Evolutionary conservation across 208 protist species (phyloP).

Genomic region (Leishmania tarentolae): DNA sequence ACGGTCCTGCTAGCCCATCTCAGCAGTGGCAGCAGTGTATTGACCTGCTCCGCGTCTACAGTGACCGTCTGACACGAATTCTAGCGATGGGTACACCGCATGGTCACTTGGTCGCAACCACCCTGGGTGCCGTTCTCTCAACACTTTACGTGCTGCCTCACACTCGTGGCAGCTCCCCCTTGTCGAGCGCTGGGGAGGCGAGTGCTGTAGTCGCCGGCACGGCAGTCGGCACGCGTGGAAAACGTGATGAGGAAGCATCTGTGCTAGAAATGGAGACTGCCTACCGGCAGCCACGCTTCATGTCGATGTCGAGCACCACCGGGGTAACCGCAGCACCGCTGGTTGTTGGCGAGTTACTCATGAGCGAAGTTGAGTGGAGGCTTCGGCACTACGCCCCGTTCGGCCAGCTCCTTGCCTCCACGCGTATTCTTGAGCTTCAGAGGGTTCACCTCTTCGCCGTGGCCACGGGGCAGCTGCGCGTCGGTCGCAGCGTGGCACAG

Average conservation of each 20-base stretch:
- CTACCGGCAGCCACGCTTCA: constrained; percentile 10
- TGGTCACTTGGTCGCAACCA: constrained; percentile 47
- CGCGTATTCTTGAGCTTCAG: constrained; percentile 41
- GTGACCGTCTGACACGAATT: constrained; percentile 37
- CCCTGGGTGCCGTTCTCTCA: constrained; percentile 50
- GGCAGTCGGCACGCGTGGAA: not conserved
- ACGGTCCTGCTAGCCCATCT: not conserved
- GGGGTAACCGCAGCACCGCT: not conserved
- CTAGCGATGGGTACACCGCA: constrained; percentile 55
- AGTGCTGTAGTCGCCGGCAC: not conserved
- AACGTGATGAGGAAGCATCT: constrained; percentile 28
- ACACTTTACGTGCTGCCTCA: constrained; percentile 53
- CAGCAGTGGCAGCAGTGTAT: constrained; percentile 15
- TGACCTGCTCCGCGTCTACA: constrained; percentile 30
- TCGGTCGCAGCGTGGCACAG: constrained; percentile 50
- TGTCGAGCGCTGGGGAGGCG: not conserved
- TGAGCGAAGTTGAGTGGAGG: constrained; percentile 54
- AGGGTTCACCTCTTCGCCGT: constrained; percentile 64
- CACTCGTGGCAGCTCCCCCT: constrained; percentile 12
- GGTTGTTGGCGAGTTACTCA: constrained; percentile 1
- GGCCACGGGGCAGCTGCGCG: constrained; percentile 48
- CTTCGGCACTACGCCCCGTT: constrained; percentile 60
- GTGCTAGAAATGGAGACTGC: constrained; percentile 21
- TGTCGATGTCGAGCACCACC: not conserved
- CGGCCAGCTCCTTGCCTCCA: constrained; percentile 52